phyloP scores from a whole-genome alignment of 75 land plant genomes.

The Picea glauca region DNA sequence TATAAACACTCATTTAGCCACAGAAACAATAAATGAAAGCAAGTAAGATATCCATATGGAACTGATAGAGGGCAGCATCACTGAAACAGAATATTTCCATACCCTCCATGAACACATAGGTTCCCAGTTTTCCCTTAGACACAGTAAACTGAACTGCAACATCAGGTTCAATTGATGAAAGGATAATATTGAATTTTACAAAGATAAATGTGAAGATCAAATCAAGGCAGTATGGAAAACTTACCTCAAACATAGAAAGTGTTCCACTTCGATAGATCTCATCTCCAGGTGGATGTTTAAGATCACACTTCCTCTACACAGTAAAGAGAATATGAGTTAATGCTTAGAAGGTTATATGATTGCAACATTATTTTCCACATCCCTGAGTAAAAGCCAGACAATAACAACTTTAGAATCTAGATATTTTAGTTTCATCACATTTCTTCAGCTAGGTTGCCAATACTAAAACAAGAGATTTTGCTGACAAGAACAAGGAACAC shows the following conservation, averaged over 20 bases:
- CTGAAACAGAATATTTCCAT: too few relatives aligned
- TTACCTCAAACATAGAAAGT: conserved; percentile 92
- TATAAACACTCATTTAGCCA: too few relatives aligned
- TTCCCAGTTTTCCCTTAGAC: too few relatives aligned
- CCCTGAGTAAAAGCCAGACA: neutral
- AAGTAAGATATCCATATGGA: too few relatives aligned
- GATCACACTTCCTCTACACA: conserved; percentile 85
- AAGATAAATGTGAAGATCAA: neutral
- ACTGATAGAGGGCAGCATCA: too few relatives aligned
- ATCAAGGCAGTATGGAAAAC: neutral
- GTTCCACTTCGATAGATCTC: conserved; percentile 93
- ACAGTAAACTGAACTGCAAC: too few relatives aligned
- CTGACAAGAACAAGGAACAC: neutral
- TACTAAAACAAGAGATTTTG: neutral
- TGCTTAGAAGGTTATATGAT: neutral
- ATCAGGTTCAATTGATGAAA: neutral
- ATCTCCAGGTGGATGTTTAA: conserved; percentile 98
- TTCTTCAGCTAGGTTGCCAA: neutral
- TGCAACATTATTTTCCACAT: neutral
- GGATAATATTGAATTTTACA: neutral
- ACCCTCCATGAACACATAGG: too few relatives aligned
- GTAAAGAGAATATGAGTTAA: conserved; percentile 4
- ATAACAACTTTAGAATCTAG: neutral
- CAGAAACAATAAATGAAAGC: too few relatives aligned
- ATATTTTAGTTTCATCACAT: neutral